A percentile compares a stretch with the other conserved stretches of the same genome.
phyloP scores from a whole-genome alignment of 768 basidiomycete species.

The Tylopilus vinaceipallidus region DNA sequence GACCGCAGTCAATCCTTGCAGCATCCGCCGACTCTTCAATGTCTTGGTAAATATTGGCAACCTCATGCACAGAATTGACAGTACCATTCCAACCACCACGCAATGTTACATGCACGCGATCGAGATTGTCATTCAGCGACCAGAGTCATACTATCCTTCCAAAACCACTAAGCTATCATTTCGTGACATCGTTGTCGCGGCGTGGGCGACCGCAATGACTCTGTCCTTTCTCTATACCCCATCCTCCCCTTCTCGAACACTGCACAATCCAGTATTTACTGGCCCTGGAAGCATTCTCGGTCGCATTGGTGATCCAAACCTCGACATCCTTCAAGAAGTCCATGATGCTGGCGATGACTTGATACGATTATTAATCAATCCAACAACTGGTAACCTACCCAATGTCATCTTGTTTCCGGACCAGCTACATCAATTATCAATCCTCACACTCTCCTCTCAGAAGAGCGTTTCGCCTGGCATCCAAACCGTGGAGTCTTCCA shows the following conservation, averaged over 20 bases:
- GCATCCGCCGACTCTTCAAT: slow-evolving; percentile 44
- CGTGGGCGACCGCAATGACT: slow-evolving; percentile 36
- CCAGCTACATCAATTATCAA: slow-evolving; percentile 35
- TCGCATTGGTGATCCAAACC: slow-evolving; percentile 31
- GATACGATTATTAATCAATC: slow-evolving; percentile 32
- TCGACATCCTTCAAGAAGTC: slow-evolving; percentile 37
- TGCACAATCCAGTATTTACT: slow-evolving; percentile 16
- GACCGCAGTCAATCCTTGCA: slow-evolving; percentile 26
- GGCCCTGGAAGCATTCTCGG: slow-evolving; percentile 23
- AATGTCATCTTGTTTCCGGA: slow-evolving; percentile 42
- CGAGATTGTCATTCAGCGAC: slow-evolving; percentile 40
- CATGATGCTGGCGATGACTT: slow-evolving; percentile 34
- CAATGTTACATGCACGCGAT: slow-evolving; percentile 41
- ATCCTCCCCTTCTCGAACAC: slow-evolving; percentile 21
- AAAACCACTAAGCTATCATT: slow-evolving; percentile 27
- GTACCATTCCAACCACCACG: slow-evolving; percentile 29
- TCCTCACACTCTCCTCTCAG: slow-evolving; percentile 37
- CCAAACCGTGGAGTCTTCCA: slow-evolving; percentile 20
- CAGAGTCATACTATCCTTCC: slow-evolving; percentile 15
- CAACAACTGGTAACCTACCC: slow-evolving; percentile 40
- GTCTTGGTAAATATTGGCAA: slow-evolving; percentile 43
- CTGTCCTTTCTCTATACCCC: slow-evolving; percentile 26
- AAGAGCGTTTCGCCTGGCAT: slow-evolving; percentile 35
- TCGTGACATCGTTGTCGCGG: slow-evolving; percentile 39
- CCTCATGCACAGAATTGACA: slow-evolving; percentile 30